Percentiles rank a stretch among this genome's conserved stretches.
phyloP scores from a whole-genome alignment of 768 basidiomycete genomes.

The Lyophyllum shimeji region DNA sequence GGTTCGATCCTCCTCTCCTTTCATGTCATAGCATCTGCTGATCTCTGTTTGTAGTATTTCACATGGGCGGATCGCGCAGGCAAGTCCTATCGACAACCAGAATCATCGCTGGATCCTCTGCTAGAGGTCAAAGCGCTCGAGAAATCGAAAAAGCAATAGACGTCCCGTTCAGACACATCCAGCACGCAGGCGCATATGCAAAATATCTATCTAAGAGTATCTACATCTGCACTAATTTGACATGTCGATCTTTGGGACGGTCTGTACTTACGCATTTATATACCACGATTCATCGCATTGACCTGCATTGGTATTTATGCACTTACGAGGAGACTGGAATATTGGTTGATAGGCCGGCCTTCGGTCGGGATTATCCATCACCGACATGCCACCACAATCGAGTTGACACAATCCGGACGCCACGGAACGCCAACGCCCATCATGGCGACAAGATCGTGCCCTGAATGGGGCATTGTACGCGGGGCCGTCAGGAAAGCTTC shows the following conservation, averaged over 20 bases:
- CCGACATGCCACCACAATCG: no score
- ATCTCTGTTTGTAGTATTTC: slow-evolving; percentile 69
- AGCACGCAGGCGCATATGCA: not conserved
- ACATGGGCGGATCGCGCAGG: slow-evolving; percentile 88
- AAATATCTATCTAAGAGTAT: slow-evolving; percentile 9
- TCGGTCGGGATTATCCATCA: not conserved
- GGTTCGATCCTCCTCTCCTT: slow-evolving; percentile 36
- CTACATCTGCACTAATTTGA: no score
- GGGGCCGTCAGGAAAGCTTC: not conserved
- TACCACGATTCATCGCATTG: not conserved
- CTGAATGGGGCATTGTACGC: not conserved
- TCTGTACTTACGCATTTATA: slow-evolving; percentile 9
- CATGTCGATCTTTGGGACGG: not conserved
- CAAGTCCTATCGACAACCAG: slow-evolving; percentile 89
- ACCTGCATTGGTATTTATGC: not conserved
- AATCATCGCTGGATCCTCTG: slow-evolving; percentile 80
- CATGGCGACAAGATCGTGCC: not conserved
- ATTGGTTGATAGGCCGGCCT: not conserved
- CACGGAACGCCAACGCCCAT: not conserved
- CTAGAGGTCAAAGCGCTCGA: slow-evolving; percentile 53
- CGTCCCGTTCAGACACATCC: not conserved
- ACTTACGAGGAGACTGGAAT: not conserved
- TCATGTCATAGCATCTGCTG: not conserved
- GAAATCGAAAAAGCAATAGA: slow-evolving; percentile 22
- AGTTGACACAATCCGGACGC: not conserved